Evolutionary conservation across 2,329 filamentous ascomycete genomes (phyloP).

Genomic region (Didymella sp.): DNA sequence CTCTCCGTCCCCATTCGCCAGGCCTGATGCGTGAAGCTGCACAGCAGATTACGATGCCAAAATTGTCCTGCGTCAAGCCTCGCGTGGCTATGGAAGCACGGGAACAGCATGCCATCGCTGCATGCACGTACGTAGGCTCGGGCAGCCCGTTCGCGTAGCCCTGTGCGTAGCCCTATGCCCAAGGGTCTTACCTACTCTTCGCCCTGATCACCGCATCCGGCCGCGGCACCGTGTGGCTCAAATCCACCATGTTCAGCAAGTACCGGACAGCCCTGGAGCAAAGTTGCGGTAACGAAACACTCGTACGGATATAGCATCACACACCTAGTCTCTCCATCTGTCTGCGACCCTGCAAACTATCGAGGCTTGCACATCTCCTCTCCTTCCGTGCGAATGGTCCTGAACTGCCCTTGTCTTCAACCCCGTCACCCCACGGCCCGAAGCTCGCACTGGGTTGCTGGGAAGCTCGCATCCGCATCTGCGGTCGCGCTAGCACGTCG

Average conservation of each 20-base stretch:
- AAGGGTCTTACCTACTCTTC: conserved; percentile 2
- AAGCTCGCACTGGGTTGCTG: background rate
- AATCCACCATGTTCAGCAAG: background rate
- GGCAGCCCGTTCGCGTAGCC: conserved; percentile 18
- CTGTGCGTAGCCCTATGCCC: conserved; percentile 1
- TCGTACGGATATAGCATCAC: background rate
- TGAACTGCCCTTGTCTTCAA: background rate
- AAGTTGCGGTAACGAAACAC: background rate
- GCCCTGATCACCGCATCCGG: conserved; percentile 7
- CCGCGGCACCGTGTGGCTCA: conserved; percentile 6
- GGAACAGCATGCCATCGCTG: conserved; percentile 5
- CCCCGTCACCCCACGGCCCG: background rate
- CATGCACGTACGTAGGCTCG: conserved; percentile 4
- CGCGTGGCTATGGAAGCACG: conserved; percentile 11
- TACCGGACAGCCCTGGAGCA: background rate
- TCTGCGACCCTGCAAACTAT: background rate
- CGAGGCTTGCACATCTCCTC: background rate
- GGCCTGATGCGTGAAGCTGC: conserved; percentile 19
- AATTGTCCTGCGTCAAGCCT: conserved; percentile 7
- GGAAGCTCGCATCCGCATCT: conserved; percentile 3
- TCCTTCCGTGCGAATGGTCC: background rate
- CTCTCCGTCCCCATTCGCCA: conserved; percentile 19
- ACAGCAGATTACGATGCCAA: conserved; percentile 19
- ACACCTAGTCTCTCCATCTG: conserved; percentile 1
- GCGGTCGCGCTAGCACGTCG: background rate